Percentiles rank a stretch among this genome's conserved stretches.
Conservation (phyloP, 768 basidiomycete species). For the Pholiota microspora region DNA sequence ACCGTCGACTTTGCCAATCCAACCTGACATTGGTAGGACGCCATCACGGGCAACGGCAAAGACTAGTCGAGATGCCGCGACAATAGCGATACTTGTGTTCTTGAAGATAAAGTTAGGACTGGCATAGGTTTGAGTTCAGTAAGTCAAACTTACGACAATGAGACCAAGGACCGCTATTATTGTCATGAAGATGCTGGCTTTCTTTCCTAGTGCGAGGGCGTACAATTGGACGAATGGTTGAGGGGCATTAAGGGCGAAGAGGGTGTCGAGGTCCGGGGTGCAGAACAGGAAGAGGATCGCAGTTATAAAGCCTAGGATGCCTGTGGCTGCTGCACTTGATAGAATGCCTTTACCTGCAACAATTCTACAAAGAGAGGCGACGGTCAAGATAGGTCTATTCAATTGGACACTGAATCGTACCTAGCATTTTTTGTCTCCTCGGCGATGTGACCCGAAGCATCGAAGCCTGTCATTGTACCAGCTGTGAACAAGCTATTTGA, state of each 20-base stretch:
- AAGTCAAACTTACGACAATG: conserved; percentile 57
- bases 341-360: conserved; percentile 84
- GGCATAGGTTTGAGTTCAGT: neutral
- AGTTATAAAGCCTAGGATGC: conserved; percentile 74
- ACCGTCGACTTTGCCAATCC: conserved; percentile 76
- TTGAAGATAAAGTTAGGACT: conserved; percentile 24
- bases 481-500: conserved; percentile 73
- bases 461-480: conserved; percentile 88
- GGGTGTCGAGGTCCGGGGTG: conserved; percentile 70
- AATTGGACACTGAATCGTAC: conserved; percentile 24
- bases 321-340: conserved; percentile 73
- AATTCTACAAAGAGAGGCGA: conserved; percentile 40
- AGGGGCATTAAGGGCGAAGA: conserved; percentile 78
- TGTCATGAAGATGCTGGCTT: conserved; percentile 85
- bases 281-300: conserved; percentile 84
- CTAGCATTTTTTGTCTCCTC: conserved; percentile 87
- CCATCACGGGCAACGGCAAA: conserved; percentile 96
- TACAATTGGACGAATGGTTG: conserved; percentile 93
- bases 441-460: conserved; percentile 84
- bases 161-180: conserved; percentile 81
- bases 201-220: conserved; percentile 76
- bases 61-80: conserved; percentile 84
- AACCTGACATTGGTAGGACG: conserved; percentile 77
- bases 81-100: conserved; percentile 87
- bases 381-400: neutral